Percentiles rank a stretch among this genome's conserved stretches.
Evolutionary conservation across 352 stramenopile genomes (phyloP).

Genomic region (Thraustochytrium sp.): DNA sequence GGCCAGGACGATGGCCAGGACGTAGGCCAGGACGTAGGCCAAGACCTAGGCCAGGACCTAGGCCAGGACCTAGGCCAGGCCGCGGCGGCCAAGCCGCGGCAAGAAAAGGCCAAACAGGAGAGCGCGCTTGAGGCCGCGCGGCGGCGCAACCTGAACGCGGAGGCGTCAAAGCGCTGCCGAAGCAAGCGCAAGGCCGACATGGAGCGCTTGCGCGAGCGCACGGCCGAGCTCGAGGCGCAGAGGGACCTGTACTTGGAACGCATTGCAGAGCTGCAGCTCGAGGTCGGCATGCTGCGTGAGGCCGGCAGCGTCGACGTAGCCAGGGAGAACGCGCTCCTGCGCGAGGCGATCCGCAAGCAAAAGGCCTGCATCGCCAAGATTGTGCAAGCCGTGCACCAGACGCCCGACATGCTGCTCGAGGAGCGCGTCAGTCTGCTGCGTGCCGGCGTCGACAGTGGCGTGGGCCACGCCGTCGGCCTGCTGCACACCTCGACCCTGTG

Average conservation of each 20-base stretch:
- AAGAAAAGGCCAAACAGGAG: too few relatives aligned
- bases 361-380: neutral
- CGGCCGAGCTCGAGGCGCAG: neutral
- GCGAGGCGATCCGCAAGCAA: constrained; percentile 1
- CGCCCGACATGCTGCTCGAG: neutral
- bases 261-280: constrained; percentile 14
- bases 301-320: neutral
- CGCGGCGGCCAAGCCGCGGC: too few relatives aligned
- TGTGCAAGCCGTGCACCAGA: neutral
- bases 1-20: too few relatives aligned
- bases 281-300: neutral
- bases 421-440: neutral
- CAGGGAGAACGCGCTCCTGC: constrained; percentile 35
- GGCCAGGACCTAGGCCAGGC: too few relatives aligned
- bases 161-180: neutral
- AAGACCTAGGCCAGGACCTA: too few relatives aligned
- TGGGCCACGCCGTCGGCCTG: neutral
- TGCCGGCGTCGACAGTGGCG: neutral
- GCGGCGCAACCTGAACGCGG: neutral
- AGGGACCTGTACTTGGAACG: neutral
- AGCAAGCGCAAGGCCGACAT: neutral
- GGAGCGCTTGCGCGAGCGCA: constrained; percentile 4
- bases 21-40: too few relatives aligned
- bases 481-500: neutral
- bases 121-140: too few relatives aligned